phyloP scores from a whole-genome alignment of 2,329 filamentous ascomycete genomes.

The Aspergillus quadricinctus region DNA sequence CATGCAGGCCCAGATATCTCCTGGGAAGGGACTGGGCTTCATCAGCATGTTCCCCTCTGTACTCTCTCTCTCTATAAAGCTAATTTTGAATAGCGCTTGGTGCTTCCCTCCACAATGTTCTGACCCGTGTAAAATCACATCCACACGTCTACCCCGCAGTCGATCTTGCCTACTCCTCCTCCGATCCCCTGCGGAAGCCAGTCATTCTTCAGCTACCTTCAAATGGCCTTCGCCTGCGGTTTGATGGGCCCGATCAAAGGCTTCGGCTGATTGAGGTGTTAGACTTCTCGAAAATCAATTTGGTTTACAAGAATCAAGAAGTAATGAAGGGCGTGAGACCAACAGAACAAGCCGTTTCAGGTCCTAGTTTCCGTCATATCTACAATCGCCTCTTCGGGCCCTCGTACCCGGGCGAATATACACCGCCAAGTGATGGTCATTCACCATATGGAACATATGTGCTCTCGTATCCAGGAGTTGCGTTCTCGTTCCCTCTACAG shows the following conservation, averaged over 20 bases:
- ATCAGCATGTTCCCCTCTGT: conserved; percentile 40
- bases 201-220: conserved; percentile 71
- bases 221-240: conserved; percentile 85
- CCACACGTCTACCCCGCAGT: conserved; percentile 77
- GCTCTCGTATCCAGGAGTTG: conserved; percentile 88
- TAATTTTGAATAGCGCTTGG: conserved; percentile 64
- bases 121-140: conserved; percentile 84
- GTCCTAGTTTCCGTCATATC: conserved; percentile 80
- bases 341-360: conserved; percentile 37
- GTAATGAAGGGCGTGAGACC: conserved; percentile 58
- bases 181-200: conserved; percentile 68
- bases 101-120: conserved; percentile 82
- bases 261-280: conserved; percentile 85
- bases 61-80: conserved; percentile 14
- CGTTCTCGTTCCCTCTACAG: conserved; percentile 82
- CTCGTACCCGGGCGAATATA: conserved; percentile 89
- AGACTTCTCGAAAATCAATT: conserved; percentile 79
- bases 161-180: conserved; percentile 74
- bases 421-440: conserved; percentile 54
- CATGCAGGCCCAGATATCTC: conserved; percentile 57
- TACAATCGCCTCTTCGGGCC: conserved; percentile 92
- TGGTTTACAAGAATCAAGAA: conserved; percentile 78
- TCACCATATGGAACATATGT: conserved; percentile 71
- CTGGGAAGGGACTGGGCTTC: conserved; percentile 63
- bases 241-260: conserved; percentile 89